Conservation (phyloP, 2,329 filamentous ascomycete genomes). For the Tolypocladium sp. region DNA sequence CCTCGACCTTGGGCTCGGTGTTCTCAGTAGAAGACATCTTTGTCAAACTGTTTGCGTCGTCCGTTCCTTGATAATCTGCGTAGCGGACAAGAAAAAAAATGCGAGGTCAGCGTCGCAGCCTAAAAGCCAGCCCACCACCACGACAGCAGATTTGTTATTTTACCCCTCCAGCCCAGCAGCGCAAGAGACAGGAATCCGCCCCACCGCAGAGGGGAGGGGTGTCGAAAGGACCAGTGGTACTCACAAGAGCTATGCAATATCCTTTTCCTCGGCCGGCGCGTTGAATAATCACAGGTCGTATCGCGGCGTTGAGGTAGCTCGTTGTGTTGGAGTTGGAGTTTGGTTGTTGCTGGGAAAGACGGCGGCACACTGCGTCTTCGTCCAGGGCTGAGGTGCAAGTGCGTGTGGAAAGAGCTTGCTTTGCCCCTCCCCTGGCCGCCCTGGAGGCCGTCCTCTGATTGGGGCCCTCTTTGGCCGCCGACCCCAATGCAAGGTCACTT, state of each 20-base stretch:
- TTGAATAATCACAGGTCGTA: background rate
- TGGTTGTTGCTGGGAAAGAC: background rate
- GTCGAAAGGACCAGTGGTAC: background rate
- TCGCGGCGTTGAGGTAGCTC: background rate
- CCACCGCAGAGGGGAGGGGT: background rate
- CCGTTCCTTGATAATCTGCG: background rate
- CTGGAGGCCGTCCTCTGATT: background rate
- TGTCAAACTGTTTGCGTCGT: slow-evolving; percentile 8
- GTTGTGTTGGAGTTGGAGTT: background rate
- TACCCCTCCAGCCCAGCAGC: slow-evolving; percentile 1
- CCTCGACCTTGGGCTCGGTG: slow-evolving; percentile 46
- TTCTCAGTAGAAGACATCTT: slow-evolving; percentile 40
- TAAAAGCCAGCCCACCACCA: background rate
- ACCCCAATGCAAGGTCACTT: background rate
- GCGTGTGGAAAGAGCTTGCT: background rate
- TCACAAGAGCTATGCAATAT: background rate
- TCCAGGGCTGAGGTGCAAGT: background rate
- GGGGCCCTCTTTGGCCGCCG: background rate
- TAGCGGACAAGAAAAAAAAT: background rate
- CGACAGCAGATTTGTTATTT: background rate
- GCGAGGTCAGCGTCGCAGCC: slow-evolving; percentile 2
- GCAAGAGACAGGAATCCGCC: background rate
- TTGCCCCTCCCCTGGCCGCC: background rate
- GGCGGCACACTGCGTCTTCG: background rate
- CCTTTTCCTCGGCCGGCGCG: background rate